These are phyloP conservation scores for Tulasnella sp. DNA, from an alignment of 768 basidiomycete genomes.

Conservation along the genomic window DNA sequence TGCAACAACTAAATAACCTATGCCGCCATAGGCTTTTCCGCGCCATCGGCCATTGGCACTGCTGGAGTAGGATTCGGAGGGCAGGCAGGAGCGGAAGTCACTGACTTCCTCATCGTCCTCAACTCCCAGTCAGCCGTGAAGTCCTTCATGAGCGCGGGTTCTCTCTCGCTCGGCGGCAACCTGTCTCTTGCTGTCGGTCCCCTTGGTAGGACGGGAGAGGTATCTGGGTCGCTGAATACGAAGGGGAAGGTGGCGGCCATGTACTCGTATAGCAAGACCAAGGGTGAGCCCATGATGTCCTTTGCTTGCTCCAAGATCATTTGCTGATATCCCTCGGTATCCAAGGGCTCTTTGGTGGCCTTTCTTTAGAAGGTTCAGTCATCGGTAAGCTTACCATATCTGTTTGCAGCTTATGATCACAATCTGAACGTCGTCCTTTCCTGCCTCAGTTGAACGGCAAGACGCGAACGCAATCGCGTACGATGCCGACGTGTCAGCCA, in stretches of 20 bases:
- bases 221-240: conserved; percentile 66
- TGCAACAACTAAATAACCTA: not conserved
- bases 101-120: conserved; percentile 81
- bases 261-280: conserved; percentile 88
- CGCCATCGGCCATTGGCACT: conserved; percentile 89
- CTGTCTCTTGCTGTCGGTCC: conserved; percentile 46
- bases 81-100: conserved; percentile 52
- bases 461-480: conserved; percentile 88
- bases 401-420: not conserved
- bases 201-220: conserved; percentile 39
- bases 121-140: conserved; percentile 59
- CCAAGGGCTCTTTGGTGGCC: conserved; percentile 33
- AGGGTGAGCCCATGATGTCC: conserved; percentile 54
- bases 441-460: conserved; percentile 57
- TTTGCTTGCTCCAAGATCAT: not conserved
- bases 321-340: not conserved
- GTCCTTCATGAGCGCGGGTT: conserved; percentile 94
- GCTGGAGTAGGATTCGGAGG: conserved; percentile 84
- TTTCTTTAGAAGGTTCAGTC: conserved; percentile 41
- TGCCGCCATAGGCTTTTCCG: conserved; percentile 61
- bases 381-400: conserved; percentile 2
- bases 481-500: conserved; percentile 54
- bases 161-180: conserved; percentile 81
- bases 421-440: not conserved
- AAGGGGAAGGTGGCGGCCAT: conserved; percentile 87